phyloP scores from a whole-genome alignment of 768 basidiomycete species.

The Lepiota brunneoincarnata region DNA sequence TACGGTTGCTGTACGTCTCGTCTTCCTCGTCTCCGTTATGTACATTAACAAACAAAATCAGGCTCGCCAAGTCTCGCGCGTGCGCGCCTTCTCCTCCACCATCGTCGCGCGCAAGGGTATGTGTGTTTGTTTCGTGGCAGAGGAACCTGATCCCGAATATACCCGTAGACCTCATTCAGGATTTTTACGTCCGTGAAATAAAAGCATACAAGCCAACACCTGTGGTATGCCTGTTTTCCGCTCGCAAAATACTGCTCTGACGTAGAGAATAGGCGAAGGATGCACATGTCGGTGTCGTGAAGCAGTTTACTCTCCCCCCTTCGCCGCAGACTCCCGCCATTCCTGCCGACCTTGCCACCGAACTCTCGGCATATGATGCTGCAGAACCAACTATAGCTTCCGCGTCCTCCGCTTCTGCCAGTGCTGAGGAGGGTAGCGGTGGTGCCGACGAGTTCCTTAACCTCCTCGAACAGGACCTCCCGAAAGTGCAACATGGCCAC shows the following conservation, averaged over 20 bases:
- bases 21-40: not conserved
- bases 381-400: constrained; percentile 62
- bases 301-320: constrained; percentile 73
- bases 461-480: constrained; percentile 80
- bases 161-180: constrained; percentile 85
- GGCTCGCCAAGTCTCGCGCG: constrained; percentile 51
- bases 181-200: constrained; percentile 87
- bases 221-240: constrained; percentile 46
- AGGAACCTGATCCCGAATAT: constrained; percentile 34
- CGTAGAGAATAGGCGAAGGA: constrained; percentile 68
- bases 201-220: constrained; percentile 83
- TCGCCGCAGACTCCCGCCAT: constrained; percentile 73
- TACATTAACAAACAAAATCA: constrained; percentile 21
- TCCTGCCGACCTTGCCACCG: constrained; percentile 82
- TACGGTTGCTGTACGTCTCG: constrained; percentile 40
- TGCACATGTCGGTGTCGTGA: constrained; percentile 86
- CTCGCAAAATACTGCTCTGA: not conserved
- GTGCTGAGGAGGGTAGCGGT: constrained; percentile 40
- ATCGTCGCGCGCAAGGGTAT: constrained; percentile 63
- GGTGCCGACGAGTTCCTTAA: constrained; percentile 77
- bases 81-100: constrained; percentile 60
- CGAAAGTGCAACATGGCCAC: constrained; percentile 57
- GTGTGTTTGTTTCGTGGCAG: constrained; percentile 24
- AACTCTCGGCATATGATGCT: constrained; percentile 83
- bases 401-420: constrained; percentile 26